Evolutionary conservation across 2,329 filamentous ascomycete genomes (phyloP), one percentile per base, ranked within the genome.

Genomic region (Clarireedia hainanense): DNA sequence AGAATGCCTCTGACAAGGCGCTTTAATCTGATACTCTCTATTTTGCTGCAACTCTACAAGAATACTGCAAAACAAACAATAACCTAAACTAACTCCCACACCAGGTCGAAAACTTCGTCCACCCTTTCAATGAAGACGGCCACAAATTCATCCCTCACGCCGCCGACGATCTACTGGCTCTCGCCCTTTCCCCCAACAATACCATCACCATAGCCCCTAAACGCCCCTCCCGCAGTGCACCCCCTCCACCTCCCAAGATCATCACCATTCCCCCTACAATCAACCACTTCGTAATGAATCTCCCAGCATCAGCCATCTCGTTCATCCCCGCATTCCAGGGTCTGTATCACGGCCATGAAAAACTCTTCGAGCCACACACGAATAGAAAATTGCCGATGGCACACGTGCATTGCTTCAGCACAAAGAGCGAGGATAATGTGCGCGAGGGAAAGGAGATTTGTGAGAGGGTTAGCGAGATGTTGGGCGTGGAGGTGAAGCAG

Each of bases 231-330:
- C 58, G 58, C 59, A 39, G 15, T 12, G 55, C 61, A 58, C 61
- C 65, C 51, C 63, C 71, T 15, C 66, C 67, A 14, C 68, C 68
- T 3, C 73, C 73, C 4, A 65, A 70, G 52, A 70, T 71, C 24
- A 68, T 83, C 27, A 74, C 76, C 10, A 76, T 91, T 47, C 92
- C 92, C 2, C 78, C 79, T 2, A 85, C 85, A 39, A 89, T 97
- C 69, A 80, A 84, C n/a, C 94, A 97, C 74, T 99, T 91, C 70
- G 88, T 97, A 62, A 96, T 99, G 89, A 99, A 99, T 72, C 85
- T 99, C 15, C 94, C 94, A 0, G 94, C 91, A 1, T 88, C 84
- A 1, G 92, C 94, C 1, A 85, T 94, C 58, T 85, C 88, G 57
- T 99, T 99, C 69, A 78, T 96, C 23, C 75, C 76, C 55, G 68